Evolutionary conservation across 495 filamentous ascomycete species (phyloP).

Genomic region (Penicillium waksmanii): DNA sequence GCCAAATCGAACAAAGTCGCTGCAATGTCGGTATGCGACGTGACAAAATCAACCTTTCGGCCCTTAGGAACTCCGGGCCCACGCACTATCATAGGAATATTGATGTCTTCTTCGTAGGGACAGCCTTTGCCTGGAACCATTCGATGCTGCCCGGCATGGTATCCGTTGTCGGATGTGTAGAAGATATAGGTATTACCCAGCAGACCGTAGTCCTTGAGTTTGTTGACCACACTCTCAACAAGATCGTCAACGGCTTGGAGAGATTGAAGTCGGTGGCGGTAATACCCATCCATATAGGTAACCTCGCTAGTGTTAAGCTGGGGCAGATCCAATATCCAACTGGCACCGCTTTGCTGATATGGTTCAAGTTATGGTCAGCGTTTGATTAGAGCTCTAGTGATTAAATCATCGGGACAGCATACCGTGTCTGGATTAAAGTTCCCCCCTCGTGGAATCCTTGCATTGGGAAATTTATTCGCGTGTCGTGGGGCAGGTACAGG

Average conservation of each 20-base stretch:
- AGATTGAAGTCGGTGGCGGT: slow-evolving; percentile 55
- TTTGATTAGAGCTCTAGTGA: not conserved
- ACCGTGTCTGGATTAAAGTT: slow-evolving; percentile 36
- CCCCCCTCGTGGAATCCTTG: slow-evolving; percentile 9
- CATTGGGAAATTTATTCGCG: slow-evolving; percentile 12
- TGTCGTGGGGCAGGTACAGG: slow-evolving; percentile 11
- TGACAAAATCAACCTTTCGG: slow-evolving; percentile 42
- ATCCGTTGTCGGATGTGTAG: slow-evolving; percentile 70
- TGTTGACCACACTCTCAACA: slow-evolving; percentile 52
- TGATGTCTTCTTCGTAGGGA: slow-evolving; percentile 68
- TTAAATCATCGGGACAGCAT: slow-evolving; percentile 1
- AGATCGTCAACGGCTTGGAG: slow-evolving; percentile 66
- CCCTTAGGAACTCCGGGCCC: slow-evolving; percentile 52
- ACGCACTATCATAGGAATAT: slow-evolving; percentile 60
- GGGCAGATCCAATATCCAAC: slow-evolving; percentile 56
- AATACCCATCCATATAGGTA: slow-evolving; percentile 62
- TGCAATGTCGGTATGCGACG: slow-evolving; percentile 65
- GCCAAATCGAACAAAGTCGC: slow-evolving; percentile 58
- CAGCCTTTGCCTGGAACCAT: slow-evolving; percentile 66
- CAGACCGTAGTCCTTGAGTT: slow-evolving; percentile 46
- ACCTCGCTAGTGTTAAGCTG: slow-evolving; percentile 51
- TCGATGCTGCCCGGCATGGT: slow-evolving; percentile 68
- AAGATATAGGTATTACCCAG: slow-evolving; percentile 67
- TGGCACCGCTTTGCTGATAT: slow-evolving; percentile 60
- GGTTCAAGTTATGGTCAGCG: slow-evolving; percentile 25